These are phyloP conservation scores for Tuber indicum DNA, from an alignment of 495 filamentous ascomycete genomes.

Conservation along the genomic window DNA sequence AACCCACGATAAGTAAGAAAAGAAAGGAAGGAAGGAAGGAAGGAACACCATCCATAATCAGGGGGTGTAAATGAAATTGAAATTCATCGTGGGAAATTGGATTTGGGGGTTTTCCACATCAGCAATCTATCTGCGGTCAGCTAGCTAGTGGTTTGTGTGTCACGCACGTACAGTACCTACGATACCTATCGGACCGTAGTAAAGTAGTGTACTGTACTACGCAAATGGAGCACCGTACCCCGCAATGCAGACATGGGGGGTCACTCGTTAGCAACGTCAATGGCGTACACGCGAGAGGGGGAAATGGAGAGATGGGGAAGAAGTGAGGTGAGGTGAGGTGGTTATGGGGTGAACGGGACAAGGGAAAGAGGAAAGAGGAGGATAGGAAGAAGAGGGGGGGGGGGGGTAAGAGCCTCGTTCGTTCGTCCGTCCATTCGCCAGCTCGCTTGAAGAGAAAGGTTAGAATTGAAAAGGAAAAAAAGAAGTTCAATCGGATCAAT, in stretches of 20 bases:
- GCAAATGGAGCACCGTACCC: not conserved
- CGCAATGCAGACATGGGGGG: not conserved
- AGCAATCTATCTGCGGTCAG: not conserved
- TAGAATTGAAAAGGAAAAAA: not conserved
- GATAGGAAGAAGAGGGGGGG: not conserved
- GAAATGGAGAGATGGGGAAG: not conserved
- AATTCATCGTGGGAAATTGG: not conserved
- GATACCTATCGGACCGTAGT: not conserved
- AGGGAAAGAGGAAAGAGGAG: not conserved
- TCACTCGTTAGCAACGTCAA: conserved; percentile 1
- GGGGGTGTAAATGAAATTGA: not conserved
- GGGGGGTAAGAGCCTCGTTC: not conserved
- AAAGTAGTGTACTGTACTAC: not conserved
- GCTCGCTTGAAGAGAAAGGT: not conserved
- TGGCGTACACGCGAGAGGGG: not conserved
- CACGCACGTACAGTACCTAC: not conserved
- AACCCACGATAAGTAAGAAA: not conserved
- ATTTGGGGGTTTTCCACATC: not conserved
- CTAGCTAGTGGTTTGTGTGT: not conserved
- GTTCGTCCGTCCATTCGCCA: not conserved
- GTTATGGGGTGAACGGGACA: not conserved
- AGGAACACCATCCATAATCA: not conserved
- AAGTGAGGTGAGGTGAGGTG: not conserved
- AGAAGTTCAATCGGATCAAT: not conserved
- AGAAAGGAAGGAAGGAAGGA: not conserved